A percentile compares a stretch with the other conserved stretches of the same genome.
Evolutionary conservation across 2,329 filamentous ascomycete genomes (phyloP).

Genomic region (Uncinocarpus reesii): DNA sequence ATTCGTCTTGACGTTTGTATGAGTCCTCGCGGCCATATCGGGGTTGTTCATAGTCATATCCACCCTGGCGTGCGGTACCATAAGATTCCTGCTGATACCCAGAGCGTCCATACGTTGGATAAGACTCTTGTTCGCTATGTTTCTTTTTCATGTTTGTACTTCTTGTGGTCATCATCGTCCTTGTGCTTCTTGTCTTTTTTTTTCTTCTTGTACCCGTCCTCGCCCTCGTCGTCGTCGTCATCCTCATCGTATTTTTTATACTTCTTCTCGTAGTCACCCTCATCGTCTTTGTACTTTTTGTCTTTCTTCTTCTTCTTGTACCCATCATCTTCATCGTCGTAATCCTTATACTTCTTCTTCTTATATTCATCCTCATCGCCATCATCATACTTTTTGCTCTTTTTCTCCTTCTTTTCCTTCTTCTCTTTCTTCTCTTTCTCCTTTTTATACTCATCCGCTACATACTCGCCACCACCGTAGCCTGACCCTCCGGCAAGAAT

Average conservation of each 20-base stretch:
- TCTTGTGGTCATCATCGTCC: conserved; percentile 6
- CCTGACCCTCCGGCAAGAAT: conserved; percentile 55
- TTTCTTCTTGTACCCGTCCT: conserved; percentile 12
- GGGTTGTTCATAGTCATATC: conserved; percentile 6
- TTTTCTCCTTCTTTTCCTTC: not conserved
- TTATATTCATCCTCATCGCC: not conserved
- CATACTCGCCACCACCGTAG: conserved; percentile 45
- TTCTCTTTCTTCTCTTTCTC: conserved; percentile 8
- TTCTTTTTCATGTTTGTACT: conserved; percentile 1
- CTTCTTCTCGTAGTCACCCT: conserved; percentile 1
- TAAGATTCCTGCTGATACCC: conserved; percentile 8
- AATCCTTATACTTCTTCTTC: conserved; percentile 7
- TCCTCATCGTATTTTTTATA: not conserved
- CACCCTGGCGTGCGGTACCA: conserved; percentile 3
- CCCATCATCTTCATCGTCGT: conserved; percentile 10
- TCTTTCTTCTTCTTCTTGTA: conserved; percentile 10
- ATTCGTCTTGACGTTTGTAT: conserved; percentile 7
- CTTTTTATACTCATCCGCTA: conserved; percentile 12
- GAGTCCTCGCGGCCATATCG: not conserved
- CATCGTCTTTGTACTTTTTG: not conserved
- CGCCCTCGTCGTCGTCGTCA: conserved; percentile 8
- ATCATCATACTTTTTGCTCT: conserved; percentile 5
- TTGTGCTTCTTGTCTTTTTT: conserved; percentile 6
- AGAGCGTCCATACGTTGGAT: conserved; percentile 14
- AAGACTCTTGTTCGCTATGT: conserved; percentile 5